phyloP scores from a whole-genome alignment of 2,329 filamentous ascomycete species.

The Dothiorella sarmentorum region DNA sequence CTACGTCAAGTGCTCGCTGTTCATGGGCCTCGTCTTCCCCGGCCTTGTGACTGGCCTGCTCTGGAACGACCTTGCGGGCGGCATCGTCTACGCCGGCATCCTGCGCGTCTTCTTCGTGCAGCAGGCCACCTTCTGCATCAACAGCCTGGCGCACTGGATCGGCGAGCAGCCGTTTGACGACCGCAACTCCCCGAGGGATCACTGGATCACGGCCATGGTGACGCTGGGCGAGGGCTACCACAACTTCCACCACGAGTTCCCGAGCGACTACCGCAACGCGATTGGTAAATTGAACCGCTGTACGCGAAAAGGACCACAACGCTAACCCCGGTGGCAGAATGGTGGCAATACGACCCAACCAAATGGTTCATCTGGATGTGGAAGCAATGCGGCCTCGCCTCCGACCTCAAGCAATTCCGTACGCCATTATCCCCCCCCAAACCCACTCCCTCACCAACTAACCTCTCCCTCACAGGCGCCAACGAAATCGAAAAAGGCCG shows the following conservation, averaged over 20 bases:
- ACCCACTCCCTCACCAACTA: not conserved
- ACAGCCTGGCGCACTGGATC: conserved; percentile 86
- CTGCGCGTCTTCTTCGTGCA: conserved; percentile 86
- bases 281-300: no score
- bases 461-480: conserved; percentile 33
- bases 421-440: not conserved
- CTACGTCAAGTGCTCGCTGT: conserved; percentile 75
- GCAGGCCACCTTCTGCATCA: conserved; percentile 91
- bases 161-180: conserved; percentile 91
- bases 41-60: conserved; percentile 70
- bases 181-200: conserved; percentile 85
- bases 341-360: conserved; percentile 89
- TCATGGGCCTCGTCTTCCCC: conserved; percentile 75
- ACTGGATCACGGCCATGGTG: conserved; percentile 79
- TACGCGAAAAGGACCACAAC: no score
- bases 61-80: conserved; percentile 79
- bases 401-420: conserved; percentile 86
- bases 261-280: conserved; percentile 87
- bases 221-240: conserved; percentile 88
- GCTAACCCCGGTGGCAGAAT: no score
- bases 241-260: conserved; percentile 96
- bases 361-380: conserved; percentile 80
- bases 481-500: conserved; percentile 94
- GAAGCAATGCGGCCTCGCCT: conserved; percentile 81
- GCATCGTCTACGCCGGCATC: conserved; percentile 81